A percentile compares a stretch with the other conserved stretches of the same genome.
Conservation (phyloP, 352 stramenopile species). For the Sclerospora graminicola region DNA sequence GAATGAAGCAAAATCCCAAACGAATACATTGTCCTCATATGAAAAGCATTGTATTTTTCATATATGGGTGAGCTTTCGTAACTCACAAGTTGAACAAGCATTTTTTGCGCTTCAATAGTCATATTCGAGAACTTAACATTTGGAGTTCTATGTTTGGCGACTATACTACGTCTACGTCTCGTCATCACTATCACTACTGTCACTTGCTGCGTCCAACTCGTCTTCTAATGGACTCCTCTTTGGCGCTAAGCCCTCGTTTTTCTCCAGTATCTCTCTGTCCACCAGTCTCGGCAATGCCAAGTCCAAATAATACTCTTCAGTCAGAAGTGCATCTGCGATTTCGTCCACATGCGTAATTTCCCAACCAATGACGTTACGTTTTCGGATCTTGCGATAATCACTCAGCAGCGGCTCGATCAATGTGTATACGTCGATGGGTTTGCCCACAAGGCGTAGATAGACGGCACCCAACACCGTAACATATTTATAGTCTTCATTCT, state of each 20-base stretch:
- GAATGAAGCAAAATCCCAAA: too few relatives aligned
- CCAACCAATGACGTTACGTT: slow-evolving; percentile 84
- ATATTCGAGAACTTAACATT: too few relatives aligned
- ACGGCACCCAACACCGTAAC: slow-evolving; percentile 92
- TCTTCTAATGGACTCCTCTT: slow-evolving; percentile 69
- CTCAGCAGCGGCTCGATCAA: slow-evolving; percentile 93
- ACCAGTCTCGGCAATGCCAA: slow-evolving; percentile 91
- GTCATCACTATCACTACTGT: slow-evolving; percentile 15
- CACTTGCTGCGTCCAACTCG: slow-evolving; percentile 36
- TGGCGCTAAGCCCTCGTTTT: slow-evolving; percentile 43
- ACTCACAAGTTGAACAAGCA: too few relatives aligned
- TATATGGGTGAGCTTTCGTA: too few relatives aligned
- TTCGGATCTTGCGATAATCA: slow-evolving; percentile 93
- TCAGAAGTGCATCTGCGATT: slow-evolving; percentile 91
- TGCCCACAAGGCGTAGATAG: slow-evolving; percentile 93
- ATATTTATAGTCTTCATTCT: slow-evolving; percentile 99
- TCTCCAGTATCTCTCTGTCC: slow-evolving; percentile 80
- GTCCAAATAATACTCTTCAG: slow-evolving; percentile 87
- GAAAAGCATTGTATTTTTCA: too few relatives aligned
- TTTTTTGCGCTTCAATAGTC: too few relatives aligned
- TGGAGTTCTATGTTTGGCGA: too few relatives aligned
- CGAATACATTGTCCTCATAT: too few relatives aligned
- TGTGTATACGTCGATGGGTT: slow-evolving; percentile 87
- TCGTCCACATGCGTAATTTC: slow-evolving; percentile 94
- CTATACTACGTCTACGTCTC: too few relatives aligned